Percentiles rank a stretch among this genome's conserved stretches.
These are phyloP conservation scores for Miamiensis avidus DNA, from an alignment of 169 alveolate genomes.

Conservation along the genomic window DNA sequence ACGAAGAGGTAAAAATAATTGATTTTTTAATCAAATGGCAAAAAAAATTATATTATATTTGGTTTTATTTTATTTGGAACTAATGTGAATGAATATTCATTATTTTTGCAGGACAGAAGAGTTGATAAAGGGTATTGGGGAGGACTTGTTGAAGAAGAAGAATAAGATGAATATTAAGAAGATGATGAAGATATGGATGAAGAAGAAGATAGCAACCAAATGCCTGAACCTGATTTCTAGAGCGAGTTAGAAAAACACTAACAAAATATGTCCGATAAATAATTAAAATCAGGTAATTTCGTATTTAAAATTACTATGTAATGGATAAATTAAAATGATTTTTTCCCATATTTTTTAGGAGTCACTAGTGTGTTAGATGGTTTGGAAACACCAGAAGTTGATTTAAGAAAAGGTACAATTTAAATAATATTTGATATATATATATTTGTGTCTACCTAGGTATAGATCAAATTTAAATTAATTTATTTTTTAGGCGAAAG, in stretches of 20 bases:
- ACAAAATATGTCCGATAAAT: conserved; percentile 23
- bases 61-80: background rate
- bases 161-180: conserved; percentile 54
- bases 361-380: conserved; percentile 24
- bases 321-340: background rate
- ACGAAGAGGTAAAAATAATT: conserved; percentile 49
- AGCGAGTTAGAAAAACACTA: conserved; percentile 27
- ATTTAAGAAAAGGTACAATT: conserved; percentile 17
- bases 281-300: too few species aligned
- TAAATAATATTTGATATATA: background rate
- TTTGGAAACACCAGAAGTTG: conserved; percentile 48
- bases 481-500: background rate
- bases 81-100: background rate
- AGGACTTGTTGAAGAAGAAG: conserved; percentile 65
- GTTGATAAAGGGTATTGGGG: conserved; percentile 68
- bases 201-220: conserved; percentile 31
- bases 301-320: too few species aligned
- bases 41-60: conserved; percentile 13
- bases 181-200: conserved; percentile 64
- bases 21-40: conserved; percentile 51
- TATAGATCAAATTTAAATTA: background rate
- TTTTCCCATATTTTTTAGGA: background rate
- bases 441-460: conserved; percentile 1
- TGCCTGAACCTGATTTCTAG: conserved; percentile 3
- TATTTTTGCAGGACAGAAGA: conserved; percentile 25